These are phyloP conservation scores for Rutstroemia sp. DNA, from an alignment of 2,329 filamentous ascomycete genomes.

Conservation along the genomic window DNA sequence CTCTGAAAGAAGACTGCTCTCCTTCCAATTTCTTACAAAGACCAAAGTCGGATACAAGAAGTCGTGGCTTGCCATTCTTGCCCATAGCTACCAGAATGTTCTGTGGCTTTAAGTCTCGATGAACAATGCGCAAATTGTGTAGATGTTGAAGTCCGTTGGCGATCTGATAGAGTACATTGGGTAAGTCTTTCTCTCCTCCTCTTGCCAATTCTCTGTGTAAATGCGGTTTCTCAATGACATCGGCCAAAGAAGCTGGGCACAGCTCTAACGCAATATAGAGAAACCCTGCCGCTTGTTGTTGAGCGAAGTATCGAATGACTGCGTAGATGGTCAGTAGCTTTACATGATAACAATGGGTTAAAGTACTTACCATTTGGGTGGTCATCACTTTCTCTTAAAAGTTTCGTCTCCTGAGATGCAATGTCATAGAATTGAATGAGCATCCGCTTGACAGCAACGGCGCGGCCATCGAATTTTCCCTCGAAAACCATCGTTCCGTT, in stretches of 20 bases:
- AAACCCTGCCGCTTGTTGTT: constrained; percentile 82
- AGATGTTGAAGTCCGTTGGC: constrained; percentile 83
- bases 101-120: constrained; percentile 94
- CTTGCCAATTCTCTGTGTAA: constrained; percentile 61
- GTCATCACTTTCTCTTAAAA: constrained; percentile 88
- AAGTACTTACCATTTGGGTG: constrained; percentile 65
- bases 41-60: constrained; percentile 95
- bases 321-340: constrained; percentile 14
- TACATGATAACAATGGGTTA: neutral
- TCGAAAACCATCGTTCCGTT: constrained; percentile 96
- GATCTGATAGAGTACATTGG: constrained; percentile 78
- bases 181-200: constrained; percentile 67
- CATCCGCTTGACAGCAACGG: constrained; percentile 96
- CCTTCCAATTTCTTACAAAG: constrained; percentile 95
- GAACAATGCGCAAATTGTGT: constrained; percentile 87
- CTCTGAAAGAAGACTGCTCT: constrained; percentile 88
- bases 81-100: constrained; percentile 84
- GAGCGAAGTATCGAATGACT: constrained; percentile 94
- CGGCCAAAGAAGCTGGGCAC: constrained; percentile 87
- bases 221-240: constrained; percentile 73
- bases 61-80: constrained; percentile 63
- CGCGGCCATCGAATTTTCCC: constrained; percentile 86
- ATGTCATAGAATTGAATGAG: constrained; percentile 93
- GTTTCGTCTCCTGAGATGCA: constrained; percentile 84
- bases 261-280: constrained; percentile 94